These are phyloP conservation scores for Mariannaea elegans DNA, from an alignment of 2,329 filamentous ascomycete species.

Conservation along the genomic window DNA sequence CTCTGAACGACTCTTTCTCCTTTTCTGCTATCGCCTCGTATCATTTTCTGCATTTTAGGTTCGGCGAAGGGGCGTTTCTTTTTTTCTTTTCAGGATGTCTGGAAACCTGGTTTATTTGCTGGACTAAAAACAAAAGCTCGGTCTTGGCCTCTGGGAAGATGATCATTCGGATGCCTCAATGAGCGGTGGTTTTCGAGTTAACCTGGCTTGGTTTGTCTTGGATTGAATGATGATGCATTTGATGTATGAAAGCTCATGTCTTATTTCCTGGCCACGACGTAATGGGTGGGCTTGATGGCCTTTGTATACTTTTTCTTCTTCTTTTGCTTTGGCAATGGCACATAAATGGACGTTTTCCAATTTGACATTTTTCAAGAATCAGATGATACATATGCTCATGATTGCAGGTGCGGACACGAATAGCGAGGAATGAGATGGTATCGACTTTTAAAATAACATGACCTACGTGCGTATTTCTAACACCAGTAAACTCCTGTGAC, in stretches of 20 bases:
- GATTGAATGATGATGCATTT: conserved; percentile 14
- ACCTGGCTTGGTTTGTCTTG: neutral
- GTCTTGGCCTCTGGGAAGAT: neutral
- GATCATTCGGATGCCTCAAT: conserved; percentile 5
- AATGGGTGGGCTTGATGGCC: conserved; percentile 18
- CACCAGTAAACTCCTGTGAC: neutral
- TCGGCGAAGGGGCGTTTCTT: conserved; percentile 37
- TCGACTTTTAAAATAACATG: conserved; percentile 8
- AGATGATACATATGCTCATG: neutral
- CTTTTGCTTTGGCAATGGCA: conserved; percentile 4
- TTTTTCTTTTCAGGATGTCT: conserved; percentile 12
- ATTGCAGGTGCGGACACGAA: neutral
- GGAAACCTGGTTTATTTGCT: conserved; percentile 15
- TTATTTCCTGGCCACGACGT: conserved; percentile 15
- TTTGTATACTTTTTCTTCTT: conserved; percentile 15
- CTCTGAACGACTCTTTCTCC: neutral
- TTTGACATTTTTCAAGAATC: neutral
- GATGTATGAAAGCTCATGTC: conserved; percentile 22
- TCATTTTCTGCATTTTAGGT: conserved; percentile 27
- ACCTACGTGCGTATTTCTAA: conserved; percentile 4
- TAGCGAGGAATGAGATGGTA: conserved; percentile 5
- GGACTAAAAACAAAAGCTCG: conserved; percentile 15
- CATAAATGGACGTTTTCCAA: conserved; percentile 1
- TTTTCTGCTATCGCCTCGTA: conserved; percentile 12
- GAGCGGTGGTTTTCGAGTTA: neutral